A percentile compares a stretch with the other conserved stretches of the same genome.
phyloP scores from a whole-genome alignment of 495 filamentous ascomycete genomes.

The Endocarpon pusillum region DNA sequence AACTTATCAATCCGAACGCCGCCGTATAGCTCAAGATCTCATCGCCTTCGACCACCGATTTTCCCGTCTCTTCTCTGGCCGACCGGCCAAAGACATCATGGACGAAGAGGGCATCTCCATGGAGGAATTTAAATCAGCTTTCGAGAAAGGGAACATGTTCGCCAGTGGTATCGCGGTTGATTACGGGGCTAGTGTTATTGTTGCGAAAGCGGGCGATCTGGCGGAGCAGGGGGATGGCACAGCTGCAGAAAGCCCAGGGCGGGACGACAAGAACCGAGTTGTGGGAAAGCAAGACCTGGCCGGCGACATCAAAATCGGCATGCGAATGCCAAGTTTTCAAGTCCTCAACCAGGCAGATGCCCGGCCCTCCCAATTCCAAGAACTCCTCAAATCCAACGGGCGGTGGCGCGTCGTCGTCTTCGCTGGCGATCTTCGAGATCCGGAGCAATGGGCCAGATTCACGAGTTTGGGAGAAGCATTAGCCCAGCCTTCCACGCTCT shows the following conservation, averaged over 20 bases:
- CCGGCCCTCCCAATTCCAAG: constrained; percentile 35
- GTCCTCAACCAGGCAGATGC: constrained; percentile 43
- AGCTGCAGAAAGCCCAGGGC: constrained; percentile 23
- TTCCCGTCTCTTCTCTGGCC: constrained; percentile 31
- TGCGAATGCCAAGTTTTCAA: constrained; percentile 39
- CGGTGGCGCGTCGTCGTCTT: constrained; percentile 50
- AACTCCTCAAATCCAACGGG: constrained; percentile 35
- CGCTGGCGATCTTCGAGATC: constrained; percentile 36
- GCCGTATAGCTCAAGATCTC: constrained; percentile 50
- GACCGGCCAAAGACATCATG: constrained; percentile 12
- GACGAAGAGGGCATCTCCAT: constrained; percentile 29
- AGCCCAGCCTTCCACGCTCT: constrained; percentile 13
- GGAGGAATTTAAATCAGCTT: constrained; percentile 33
- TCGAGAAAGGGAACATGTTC: constrained; percentile 29
- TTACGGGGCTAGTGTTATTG: constrained; percentile 25
- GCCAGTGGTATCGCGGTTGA: constrained; percentile 30
- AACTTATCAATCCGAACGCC: constrained; percentile 56
- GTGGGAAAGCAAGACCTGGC: constrained; percentile 21
- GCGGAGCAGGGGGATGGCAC: constrained; percentile 27
- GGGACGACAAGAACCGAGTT: constrained; percentile 15
- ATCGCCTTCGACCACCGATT: constrained; percentile 54
- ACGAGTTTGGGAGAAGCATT: constrained; percentile 26
- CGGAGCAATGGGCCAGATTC: constrained; percentile 26
- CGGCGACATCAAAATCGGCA: constrained; percentile 32
- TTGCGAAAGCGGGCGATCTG: constrained; percentile 14